Base-by-base conservation (phyloP, 495 filamentous ascomycete genomes). In the Hypoxylon intermedium region DNA sequence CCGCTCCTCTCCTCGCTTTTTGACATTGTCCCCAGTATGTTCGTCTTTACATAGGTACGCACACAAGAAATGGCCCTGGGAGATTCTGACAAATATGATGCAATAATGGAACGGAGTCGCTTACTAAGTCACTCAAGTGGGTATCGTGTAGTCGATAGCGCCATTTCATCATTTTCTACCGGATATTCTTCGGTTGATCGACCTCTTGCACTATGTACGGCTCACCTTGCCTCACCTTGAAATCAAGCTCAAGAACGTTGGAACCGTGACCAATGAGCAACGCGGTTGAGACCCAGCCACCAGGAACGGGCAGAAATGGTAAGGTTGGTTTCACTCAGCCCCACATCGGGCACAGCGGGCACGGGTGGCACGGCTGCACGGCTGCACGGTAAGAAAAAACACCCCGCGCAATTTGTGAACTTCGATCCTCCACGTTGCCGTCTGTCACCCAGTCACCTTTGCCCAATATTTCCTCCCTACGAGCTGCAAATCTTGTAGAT, bases 331-430 rank as follows among this genome's bases (percentile, higher is more conserved):
- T 26, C 15, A 37, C 34, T 37, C 34, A 12, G n/a, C 11, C 34
- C 2, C 34, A 13, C 11, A 37, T 4, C 34, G 2, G n/a, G 12
- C 34, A 37, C 24, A 26, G 24, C n/a, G n/a, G n/a, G n/a, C n/a
- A n/a, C n/a, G n/a, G n/a, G n/a, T n/a, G n/a, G n/a, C n/a, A n/a
- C n/a, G n/a, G n/a, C n/a, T n/a, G n/a, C n/a, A n/a, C n/a, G n/a
- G n/a, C n/a, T n/a, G n/a, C n/a, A n/a, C n/a, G 34, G 31, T 12
- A 2, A 12, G 28, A 53, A 40, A 62, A 56, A 63, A 48, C 48
- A 53, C 59, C 59, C 59, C 59, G 59, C 59, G 59, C 53, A 63
- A 63, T 52, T 52, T 56, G 34, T 41, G 45, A 55, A 56, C 52
- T 47, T 45, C 58, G 38, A 30, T 45, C 12, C 41, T 63, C 40